Base-by-base conservation (phyloP, 257 asterid genomes). In the Nicotiana otophora region DNA sequence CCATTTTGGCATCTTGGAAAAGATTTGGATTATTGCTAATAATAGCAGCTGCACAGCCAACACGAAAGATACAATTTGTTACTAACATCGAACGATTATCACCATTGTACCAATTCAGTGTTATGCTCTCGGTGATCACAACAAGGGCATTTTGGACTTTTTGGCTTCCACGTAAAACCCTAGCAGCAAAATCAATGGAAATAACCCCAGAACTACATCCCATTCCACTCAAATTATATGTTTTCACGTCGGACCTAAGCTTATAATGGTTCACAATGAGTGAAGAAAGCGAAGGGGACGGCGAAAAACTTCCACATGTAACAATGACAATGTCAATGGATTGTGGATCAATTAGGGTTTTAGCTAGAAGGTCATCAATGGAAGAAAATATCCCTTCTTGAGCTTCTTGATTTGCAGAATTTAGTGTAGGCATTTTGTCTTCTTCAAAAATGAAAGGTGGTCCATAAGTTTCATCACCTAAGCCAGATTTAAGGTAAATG, bases 131-230 rank as follows among this genome's bases (percentile, higher is more conserved):
- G 0, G 88, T 87, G 67, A 90, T 74, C 28, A 93, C 94, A 0
- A 93, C 89, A 30, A 93, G 94, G 54, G 91, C 92, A 80, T 88
- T 88, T 54, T 84, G 91, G 85, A 87, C 86, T 48, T 87, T 87
- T 81, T 15, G 48, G 28, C 87, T 26, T 4, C 90, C 79, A 8
- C 84, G 88, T 16, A 93, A 46, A 81, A 91, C 84, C 90, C 90
- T 90, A n/a, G 91, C 92, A 4, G 91, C 95, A n/a, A 86, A 66
- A 63, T 93, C 96, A 19, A 90, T 62, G 19, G 93, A 82, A 53
- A 92, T 39, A 55, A 89, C 88, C 42, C 95, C 97, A 5, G 97
- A 87, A 72, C 93, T 81, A 79, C 97, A 93, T 1, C 97, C 97
- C 97, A 93, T 92, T 4, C 95, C 97, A 63, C 94, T 89, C 2